phyloP scores from a whole-genome alignment of 1,284 basidiomycete genomes.

The Microbotryum silenes-acaulis region DNA sequence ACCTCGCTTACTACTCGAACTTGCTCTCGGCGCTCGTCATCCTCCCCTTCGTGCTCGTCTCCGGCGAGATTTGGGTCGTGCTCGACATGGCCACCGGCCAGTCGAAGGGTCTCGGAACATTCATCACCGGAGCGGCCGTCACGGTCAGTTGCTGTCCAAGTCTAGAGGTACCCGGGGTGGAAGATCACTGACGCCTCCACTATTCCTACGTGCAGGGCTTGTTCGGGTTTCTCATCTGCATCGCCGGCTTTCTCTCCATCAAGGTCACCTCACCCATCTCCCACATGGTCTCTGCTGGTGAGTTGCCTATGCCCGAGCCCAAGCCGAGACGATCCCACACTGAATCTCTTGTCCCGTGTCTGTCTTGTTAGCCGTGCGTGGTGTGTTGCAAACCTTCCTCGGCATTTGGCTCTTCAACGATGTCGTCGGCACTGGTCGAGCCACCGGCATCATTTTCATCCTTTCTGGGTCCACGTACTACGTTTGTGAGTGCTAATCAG shows the following conservation, averaged over 20 bases:
- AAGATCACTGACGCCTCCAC: neutral
- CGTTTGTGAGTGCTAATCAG: slow-evolving; percentile 49
- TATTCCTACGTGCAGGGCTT: slow-evolving; percentile 50
- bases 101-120: slow-evolving; percentile 50
- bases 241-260: slow-evolving; percentile 79
- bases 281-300: slow-evolving; percentile 82
- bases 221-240: slow-evolving; percentile 78
- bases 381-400: slow-evolving; percentile 68
- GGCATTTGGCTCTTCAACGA: slow-evolving; percentile 68
- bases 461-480: slow-evolving; percentile 71
- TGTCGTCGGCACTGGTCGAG: slow-evolving; percentile 66
- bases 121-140: slow-evolving; percentile 65
- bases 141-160: slow-evolving; percentile 49
- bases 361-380: slow-evolving; percentile 53
- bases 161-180: too few relatives aligned
- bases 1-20: slow-evolving; percentile 79
- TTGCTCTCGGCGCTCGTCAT: slow-evolving; percentile 57
- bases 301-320: slow-evolving; percentile 43
- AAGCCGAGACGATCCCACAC: neutral
- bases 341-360: slow-evolving; percentile 46
- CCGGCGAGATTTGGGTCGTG: slow-evolving; percentile 60
- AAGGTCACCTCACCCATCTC: slow-evolving; percentile 87
- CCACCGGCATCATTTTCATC: slow-evolving; percentile 66
- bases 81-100: slow-evolving; percentile 52
- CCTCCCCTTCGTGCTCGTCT: slow-evolving; percentile 58